phyloP scores from a whole-genome alignment of 2,329 filamentous ascomycete genomes.

The Zymoseptoria passerinii region DNA sequence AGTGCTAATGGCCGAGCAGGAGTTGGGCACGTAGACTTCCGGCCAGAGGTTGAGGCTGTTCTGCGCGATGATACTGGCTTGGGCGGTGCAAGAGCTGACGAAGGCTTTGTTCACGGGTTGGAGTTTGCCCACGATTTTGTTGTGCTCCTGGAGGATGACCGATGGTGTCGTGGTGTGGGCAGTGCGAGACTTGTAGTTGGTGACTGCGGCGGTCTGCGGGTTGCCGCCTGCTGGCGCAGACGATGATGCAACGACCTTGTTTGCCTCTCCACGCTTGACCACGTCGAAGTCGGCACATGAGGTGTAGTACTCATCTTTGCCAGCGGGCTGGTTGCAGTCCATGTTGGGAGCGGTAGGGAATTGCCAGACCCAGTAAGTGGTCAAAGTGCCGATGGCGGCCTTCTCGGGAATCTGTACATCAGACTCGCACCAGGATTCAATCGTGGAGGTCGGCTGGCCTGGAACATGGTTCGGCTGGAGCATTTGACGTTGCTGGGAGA shows the following conservation, averaged over 20 bases:
- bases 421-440: constrained; percentile 69
- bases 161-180: constrained; percentile 29
- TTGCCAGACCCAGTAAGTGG: constrained; percentile 95
- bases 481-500: constrained; percentile 52
- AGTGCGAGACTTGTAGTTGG: constrained; percentile 33
- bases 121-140: constrained; percentile 13
- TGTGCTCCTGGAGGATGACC: constrained; percentile 16
- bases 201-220: constrained; percentile 33
- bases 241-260: constrained; percentile 10
- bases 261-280: constrained; percentile 29
- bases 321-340: constrained; percentile 38
- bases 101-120: constrained; percentile 12
- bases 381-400: constrained; percentile 57
- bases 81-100: constrained; percentile 16
- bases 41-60: constrained; percentile 13
- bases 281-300: constrained; percentile 50
- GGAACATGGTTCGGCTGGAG: constrained; percentile 48
- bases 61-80: constrained; percentile 13
- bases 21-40: constrained; percentile 19
- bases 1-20: constrained; percentile 13
- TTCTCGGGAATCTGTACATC: constrained; percentile 67
- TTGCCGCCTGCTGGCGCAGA: constrained; percentile 20
- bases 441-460: constrained; percentile 37
- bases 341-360: constrained; percentile 55
- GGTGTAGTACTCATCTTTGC: constrained; percentile 51